Conservation (phyloP, 73 alveolate genomes). For the Symbiodinium pilosum region DNA sequence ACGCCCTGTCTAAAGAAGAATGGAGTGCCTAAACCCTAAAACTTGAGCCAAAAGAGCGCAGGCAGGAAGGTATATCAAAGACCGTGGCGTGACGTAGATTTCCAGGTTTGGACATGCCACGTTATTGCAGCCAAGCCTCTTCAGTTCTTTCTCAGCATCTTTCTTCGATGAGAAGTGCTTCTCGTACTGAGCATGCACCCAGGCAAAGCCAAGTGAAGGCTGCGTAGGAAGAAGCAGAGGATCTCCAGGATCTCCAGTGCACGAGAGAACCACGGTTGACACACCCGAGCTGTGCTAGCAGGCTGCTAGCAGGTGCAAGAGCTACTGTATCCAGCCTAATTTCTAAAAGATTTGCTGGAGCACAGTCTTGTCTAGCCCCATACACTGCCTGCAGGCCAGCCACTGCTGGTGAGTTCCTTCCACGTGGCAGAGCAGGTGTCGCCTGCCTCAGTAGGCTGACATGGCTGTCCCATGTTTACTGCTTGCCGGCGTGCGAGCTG, state of each 20-base stretch:
- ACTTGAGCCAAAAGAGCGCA: background rate
- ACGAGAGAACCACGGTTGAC: no score
- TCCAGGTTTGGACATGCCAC: background rate
- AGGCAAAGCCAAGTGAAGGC: conserved; percentile 58
- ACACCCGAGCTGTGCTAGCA: no score
- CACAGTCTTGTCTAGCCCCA: background rate
- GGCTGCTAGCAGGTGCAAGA: no score
- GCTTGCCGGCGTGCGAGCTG: background rate
- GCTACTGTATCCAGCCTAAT: no score
- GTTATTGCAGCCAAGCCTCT: background rate
- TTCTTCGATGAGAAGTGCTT: conserved; percentile 27
- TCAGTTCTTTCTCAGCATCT: conserved; percentile 26
- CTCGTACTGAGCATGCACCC: conserved; percentile 59
- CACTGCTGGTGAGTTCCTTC: background rate
- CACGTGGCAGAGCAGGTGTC: conserved; percentile 30
- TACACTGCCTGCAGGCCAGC: background rate
- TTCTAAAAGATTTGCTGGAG: background rate
- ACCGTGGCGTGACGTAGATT: no score
- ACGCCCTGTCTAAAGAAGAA: no score
- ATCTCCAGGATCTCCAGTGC: no score
- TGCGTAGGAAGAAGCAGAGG: conserved; percentile 25
- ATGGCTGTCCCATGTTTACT: background rate
- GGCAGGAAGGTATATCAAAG: no score
- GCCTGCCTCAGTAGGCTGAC: conserved; percentile 8
- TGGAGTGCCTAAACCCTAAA: background rate